Percentiles rank a stretch among this genome's conserved stretches.
Conservation (phyloP, 768 basidiomycete genomes). For the Baorangia bicolor region DNA sequence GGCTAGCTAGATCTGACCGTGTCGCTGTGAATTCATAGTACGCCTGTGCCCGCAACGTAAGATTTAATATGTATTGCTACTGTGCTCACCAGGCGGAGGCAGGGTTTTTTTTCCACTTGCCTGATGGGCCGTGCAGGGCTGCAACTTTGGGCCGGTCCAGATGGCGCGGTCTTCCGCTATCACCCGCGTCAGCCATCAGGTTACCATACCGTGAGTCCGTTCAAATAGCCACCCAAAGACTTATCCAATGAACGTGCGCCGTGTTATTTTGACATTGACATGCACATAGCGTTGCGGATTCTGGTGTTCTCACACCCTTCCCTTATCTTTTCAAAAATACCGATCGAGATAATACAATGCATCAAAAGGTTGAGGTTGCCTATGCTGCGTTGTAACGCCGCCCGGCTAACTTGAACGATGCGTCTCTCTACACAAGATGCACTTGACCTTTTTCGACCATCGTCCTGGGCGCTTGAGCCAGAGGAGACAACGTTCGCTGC, state of each 20-base stretch:
- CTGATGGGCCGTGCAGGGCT: too few species aligned
- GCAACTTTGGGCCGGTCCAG: too few species aligned
- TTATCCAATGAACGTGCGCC: neutral
- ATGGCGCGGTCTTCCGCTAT: neutral
- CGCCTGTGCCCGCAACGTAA: too few species aligned
- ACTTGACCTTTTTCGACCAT: slow-evolving; percentile 16
- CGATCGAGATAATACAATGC: slow-evolving; percentile 2
- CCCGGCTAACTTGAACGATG: slow-evolving; percentile 6
- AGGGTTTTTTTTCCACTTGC: too few species aligned
- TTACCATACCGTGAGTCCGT: neutral
- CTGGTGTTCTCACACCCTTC: neutral
- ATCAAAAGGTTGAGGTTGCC: slow-evolving; percentile 4
- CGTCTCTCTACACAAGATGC: neutral
- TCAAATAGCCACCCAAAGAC: neutral
- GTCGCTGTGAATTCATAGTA: too few species aligned
- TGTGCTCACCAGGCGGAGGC: too few species aligned
- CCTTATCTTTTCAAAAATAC: slow-evolving; percentile 7
- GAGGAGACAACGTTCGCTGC: slow-evolving; percentile 53
- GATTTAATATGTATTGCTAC: too few species aligned
- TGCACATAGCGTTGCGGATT: neutral
- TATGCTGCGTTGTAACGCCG: neutral
- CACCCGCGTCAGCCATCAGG: neutral
- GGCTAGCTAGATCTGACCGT: neutral
- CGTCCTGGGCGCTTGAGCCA: slow-evolving; percentile 19
- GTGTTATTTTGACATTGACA: neutral